Conservation (phyloP, 192 early-diverging fungal species). For the Entomortierella parvispora region DNA sequence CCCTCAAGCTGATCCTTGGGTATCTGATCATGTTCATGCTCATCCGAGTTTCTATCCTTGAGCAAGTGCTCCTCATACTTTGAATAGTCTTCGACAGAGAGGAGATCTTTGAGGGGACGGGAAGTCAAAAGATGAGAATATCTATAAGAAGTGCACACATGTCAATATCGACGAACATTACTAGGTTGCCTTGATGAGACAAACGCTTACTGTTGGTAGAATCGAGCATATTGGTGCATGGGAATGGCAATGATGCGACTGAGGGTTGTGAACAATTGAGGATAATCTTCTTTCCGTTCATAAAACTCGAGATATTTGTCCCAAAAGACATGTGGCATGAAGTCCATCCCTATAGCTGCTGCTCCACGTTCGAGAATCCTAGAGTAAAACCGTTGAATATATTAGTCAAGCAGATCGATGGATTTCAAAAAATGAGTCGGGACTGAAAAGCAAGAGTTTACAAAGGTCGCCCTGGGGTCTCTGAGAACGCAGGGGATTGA, state of each 20-base stretch:
- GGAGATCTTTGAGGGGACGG: slow-evolving; percentile 63
- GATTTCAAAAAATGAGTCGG: background rate
- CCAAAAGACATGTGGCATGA: slow-evolving; percentile 74
- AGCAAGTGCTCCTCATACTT: slow-evolving; percentile 50
- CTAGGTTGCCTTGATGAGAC: no score
- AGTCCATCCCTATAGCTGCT: slow-evolving; percentile 70
- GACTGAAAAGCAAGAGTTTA: background rate
- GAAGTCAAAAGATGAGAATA: slow-evolving; percentile 64
- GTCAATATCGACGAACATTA: no score
- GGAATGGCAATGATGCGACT: slow-evolving; percentile 76
- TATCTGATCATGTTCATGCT: slow-evolving; percentile 8
- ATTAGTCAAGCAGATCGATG: background rate
- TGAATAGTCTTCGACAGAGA: slow-evolving; percentile 59
- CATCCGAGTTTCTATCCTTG: slow-evolving; percentile 1
- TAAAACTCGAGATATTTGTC: slow-evolving; percentile 68
- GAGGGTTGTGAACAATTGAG: slow-evolving; percentile 61
- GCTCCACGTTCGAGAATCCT: slow-evolving; percentile 78
- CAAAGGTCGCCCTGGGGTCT: background rate
- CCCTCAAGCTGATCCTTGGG: slow-evolving; percentile 59
- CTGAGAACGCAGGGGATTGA: no score
- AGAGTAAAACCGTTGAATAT: background rate
- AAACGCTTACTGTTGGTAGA: slow-evolving; percentile 70
- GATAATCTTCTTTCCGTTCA: slow-evolving; percentile 53
- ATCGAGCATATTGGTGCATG: slow-evolving; percentile 77
- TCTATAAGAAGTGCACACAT: slow-evolving; percentile 48